Base-by-base conservation (phyloP, 768 basidiomycete genomes). In the Trichaptum fuscoviolaceum region DNA sequence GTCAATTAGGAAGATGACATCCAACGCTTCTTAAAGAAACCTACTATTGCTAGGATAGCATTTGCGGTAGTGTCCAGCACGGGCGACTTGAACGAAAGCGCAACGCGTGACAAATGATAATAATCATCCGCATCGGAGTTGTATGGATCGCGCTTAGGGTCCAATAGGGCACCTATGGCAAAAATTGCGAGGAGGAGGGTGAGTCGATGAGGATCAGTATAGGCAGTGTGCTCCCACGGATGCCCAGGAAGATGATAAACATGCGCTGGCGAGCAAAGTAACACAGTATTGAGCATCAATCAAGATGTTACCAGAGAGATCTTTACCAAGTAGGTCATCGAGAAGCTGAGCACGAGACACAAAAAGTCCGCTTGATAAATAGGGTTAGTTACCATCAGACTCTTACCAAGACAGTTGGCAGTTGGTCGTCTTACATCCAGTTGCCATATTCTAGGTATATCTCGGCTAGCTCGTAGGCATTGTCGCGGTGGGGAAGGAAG, bases 151-250 rank as follows among this genome's bases (percentile, higher is more conserved):
- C 75, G 73, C 62, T 76, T 71, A 6, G 81, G 79, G 71, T 90
- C 87, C 68, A 90, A 86, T n/a, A 90, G 77, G 0, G 82, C 76
- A 0, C 84, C 90, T 26, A 92, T 80, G 6, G 89, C 84, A 68
- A 93, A 86, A 15, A 91, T 74, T 58, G 83, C 82, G 72, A 87
- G 90, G 23, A 92, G 79, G 27, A 92, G 79, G 0, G 89, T 80
- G 18, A 91, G 76, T 0, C 82, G 75, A 66, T 90, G 86, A n/a
- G 82, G 76, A n/a, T 74, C 75, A 8, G 78, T 72, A 60, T 81
- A 69, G 7, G 20, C 42, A 52, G 42, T 52, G 20, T 52, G 42
- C 42, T 52, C 42, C 42, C 42, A 52, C 42, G 42, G 42, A 12
- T 52, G 42, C 20, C 42, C 42, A 52, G 42, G 42, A 52, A 52